These are phyloP conservation scores for Colletotrichum costaricense DNA, from an alignment of 2,329 filamentous ascomycete genomes.

Conservation along the genomic window DNA sequence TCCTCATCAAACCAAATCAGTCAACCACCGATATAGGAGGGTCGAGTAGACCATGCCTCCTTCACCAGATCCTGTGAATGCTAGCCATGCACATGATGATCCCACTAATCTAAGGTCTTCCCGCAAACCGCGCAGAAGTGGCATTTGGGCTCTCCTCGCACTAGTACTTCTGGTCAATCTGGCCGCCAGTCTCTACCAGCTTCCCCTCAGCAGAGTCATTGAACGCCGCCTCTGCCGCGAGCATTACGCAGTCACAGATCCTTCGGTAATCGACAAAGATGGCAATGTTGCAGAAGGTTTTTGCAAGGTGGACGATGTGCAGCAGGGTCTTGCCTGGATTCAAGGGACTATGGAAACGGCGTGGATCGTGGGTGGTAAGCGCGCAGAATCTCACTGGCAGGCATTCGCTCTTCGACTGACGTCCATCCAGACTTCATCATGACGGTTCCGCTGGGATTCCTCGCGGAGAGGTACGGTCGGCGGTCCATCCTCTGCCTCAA, in stretches of 20 bases:
- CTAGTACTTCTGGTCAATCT: conserved; percentile 60
- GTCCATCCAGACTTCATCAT: conserved; percentile 55
- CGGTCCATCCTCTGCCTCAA: conserved; percentile 55
- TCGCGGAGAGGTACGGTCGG: conserved; percentile 56
- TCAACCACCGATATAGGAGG: not conserved
- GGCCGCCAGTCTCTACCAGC: conserved; percentile 58
- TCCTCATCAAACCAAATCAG: not conserved
- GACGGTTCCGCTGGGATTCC: conserved; percentile 60
- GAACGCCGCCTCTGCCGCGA: conserved; percentile 61
- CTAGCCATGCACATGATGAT: not conserved
- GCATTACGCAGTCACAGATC: conserved; percentile 57
- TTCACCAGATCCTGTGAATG: not conserved
- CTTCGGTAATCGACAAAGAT: conserved; percentile 40
- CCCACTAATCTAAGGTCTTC: not conserved
- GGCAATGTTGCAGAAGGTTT: conserved; percentile 60
- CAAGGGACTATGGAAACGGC: conserved; percentile 61
- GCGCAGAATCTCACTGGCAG: no score
- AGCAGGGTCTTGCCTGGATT: conserved; percentile 62
- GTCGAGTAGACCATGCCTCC: not conserved
- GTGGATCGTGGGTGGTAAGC: conserved; percentile 60
- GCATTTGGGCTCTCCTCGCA: conserved; percentile 47
- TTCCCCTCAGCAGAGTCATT: conserved; percentile 58
- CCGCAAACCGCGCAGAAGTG: not conserved
- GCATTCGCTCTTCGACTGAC: not conserved
- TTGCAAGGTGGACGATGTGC: conserved; percentile 65